Evolutionary conservation across 73 alveolate genomes (phyloP).

Genomic region (Stentor coeruleus): DNA sequence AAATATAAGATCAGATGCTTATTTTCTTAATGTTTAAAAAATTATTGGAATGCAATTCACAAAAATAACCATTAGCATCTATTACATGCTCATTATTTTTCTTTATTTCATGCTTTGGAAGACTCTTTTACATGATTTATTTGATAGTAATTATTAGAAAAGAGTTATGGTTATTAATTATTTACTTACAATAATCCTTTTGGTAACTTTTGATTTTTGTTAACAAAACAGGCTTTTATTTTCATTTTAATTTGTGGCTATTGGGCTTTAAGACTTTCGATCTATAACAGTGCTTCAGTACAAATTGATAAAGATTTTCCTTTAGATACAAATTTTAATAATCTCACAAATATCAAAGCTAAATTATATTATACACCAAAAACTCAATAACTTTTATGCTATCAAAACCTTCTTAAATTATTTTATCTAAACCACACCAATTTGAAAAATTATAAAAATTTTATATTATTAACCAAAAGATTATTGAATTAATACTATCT

Average conservation of each 20-base stretch:
- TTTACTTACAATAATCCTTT: background rate
- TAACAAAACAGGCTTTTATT: too few species aligned
- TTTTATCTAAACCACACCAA: too few species aligned
- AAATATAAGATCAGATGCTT: background rate
- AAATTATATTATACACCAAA: too few species aligned
- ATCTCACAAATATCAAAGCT: too few species aligned
- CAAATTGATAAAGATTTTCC: background rate
- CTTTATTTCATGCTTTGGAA: background rate
- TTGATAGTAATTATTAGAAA: background rate
- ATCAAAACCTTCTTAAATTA: too few species aligned
- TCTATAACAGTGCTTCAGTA: background rate
- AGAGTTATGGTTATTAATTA: background rate
- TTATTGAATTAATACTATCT: too few species aligned
- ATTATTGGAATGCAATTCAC: background rate
- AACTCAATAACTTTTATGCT: too few species aligned
- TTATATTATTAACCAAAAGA: too few species aligned
- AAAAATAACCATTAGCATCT: background rate
- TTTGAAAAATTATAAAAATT: too few species aligned
- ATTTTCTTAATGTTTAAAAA: background rate
- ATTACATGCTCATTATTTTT: background rate
- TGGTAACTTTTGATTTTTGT: background rate
- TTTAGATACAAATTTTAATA: too few species aligned
- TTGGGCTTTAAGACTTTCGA: background rate
- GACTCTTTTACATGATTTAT: background rate
- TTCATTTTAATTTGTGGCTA: background rate